phyloP scores from a whole-genome alignment of 805 yeast genomes.

The Candida insectorum region DNA sequence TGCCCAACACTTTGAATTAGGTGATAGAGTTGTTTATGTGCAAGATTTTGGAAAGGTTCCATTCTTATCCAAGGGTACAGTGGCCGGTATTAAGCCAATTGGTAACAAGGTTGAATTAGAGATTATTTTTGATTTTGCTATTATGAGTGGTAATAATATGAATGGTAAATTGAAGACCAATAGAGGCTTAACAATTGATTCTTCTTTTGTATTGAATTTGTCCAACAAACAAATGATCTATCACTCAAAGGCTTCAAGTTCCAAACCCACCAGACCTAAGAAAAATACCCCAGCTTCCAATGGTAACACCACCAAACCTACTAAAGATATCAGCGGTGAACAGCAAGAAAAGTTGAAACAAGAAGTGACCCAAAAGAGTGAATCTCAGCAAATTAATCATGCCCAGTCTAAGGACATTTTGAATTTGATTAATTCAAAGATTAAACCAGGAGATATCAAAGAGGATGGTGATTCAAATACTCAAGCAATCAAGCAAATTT shows the following conservation, averaged over 20 bases:
- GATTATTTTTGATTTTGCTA: conserved; percentile 78
- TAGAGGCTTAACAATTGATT: conserved; percentile 82
- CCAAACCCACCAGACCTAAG: conserved; percentile 9
- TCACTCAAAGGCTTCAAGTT: conserved; percentile 63
- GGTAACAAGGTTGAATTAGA: conserved; percentile 67
- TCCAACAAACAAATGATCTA: conserved; percentile 71
- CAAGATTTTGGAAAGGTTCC: conserved; percentile 90
- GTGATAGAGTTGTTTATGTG: conserved; percentile 86
- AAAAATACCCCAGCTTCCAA: conserved; percentile 1
- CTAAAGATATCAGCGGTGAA: conserved; percentile 1
- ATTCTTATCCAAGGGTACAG: conserved; percentile 83
- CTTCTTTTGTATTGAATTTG: conserved; percentile 76
- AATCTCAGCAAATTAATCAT: conserved; percentile 17
- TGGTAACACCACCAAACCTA: conserved; percentile 3
- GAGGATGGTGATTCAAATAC: conserved; percentile 19
- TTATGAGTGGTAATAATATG: conserved; percentile 78
- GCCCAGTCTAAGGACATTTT: conserved; percentile 38
- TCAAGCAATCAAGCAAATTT: conserved; percentile 38
- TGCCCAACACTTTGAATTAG: conserved; percentile 74
- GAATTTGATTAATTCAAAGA: conserved; percentile 38
- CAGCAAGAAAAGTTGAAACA: conserved; percentile 12
- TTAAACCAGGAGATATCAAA: conserved; percentile 12
- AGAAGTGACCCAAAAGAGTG: conserved; percentile 12
- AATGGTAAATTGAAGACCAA: conserved; percentile 73
- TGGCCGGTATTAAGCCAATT: conserved; percentile 57